A percentile compares a stretch with the other conserved stretches of the same genome.
These are phyloP conservation scores for Durusdinium trenchii DNA, from an alignment of 73 alveolate species.

Conservation along the genomic window DNA sequence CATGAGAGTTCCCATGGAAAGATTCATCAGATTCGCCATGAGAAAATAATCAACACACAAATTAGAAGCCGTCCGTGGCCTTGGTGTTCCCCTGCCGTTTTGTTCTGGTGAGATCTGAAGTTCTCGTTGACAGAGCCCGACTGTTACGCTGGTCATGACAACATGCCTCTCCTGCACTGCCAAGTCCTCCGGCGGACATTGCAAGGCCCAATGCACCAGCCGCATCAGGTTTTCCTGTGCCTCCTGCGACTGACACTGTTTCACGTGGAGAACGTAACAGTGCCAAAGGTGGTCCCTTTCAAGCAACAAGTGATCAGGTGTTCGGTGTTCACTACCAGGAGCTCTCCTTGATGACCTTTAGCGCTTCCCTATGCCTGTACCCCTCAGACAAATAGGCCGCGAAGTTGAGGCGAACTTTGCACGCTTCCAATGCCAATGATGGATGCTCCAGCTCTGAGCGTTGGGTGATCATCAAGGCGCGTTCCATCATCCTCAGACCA, in stretches of 20 bases:
- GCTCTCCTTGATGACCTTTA: conserved; percentile 57
- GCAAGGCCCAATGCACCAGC: conserved; percentile 71
- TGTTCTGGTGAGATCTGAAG: background rate
- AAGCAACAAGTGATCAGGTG: too few species aligned
- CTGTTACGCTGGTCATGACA: background rate
- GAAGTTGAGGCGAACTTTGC: conserved; percentile 68
- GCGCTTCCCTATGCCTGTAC: conserved; percentile 48
- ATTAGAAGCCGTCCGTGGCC: background rate
- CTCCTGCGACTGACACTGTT: background rate
- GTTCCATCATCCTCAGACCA: conserved; percentile 18
- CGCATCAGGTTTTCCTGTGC: conserved; percentile 53
- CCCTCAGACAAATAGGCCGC: conserved; percentile 73
- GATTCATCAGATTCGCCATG: too few species aligned
- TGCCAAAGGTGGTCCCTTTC: background rate
- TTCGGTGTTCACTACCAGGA: too few species aligned
- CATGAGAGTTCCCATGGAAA: too few species aligned
- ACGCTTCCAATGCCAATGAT: conserved; percentile 57
- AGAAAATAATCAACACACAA: background rate
- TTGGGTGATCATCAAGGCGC: conserved; percentile 44
- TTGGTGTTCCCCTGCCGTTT: background rate
- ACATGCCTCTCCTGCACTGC: conserved; percentile 44
- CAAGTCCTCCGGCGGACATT: conserved; percentile 75
- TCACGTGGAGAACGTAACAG: background rate
- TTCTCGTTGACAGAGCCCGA: background rate
- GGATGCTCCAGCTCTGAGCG: conserved; percentile 59